A percentile compares a stretch with the other conserved stretches of the same genome.
Conservation (phyloP, 2,329 filamentous ascomycete species). For the Claviceps sp. region DNA sequence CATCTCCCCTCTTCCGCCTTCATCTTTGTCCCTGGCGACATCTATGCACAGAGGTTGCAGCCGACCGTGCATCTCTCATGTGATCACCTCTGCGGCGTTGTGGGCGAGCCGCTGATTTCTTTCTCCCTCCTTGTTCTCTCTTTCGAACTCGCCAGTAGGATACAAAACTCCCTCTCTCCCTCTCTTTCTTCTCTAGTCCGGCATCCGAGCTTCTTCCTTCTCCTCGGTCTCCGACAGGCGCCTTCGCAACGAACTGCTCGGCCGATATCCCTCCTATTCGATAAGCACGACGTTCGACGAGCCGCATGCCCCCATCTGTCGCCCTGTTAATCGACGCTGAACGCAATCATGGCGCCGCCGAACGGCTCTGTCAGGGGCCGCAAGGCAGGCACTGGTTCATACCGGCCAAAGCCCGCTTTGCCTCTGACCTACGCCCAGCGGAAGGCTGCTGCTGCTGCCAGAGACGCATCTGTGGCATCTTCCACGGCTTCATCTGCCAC, state of each 20-base stretch:
- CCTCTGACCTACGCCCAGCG: constrained; percentile 26
- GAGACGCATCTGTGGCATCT: constrained; percentile 5
- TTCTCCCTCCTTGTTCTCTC: not conserved
- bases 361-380: constrained; percentile 21
- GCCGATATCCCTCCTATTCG: not conserved
- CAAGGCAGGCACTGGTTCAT: constrained; percentile 16
- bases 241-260: not conserved
- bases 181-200: not conserved
- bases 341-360: constrained; percentile 18
- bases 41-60: constrained; percentile 10
- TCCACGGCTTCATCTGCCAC: constrained; percentile 5
- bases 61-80: constrained; percentile 11
- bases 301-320: not conserved
- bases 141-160: not conserved
- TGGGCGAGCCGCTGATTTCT: constrained; percentile 17
- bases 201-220: not conserved
- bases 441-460: constrained; percentile 19
- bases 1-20: not conserved
- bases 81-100: constrained; percentile 19
- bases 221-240: not conserved
- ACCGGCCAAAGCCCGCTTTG: constrained; percentile 22
- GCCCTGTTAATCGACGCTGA: not conserved
- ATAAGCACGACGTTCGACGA: not conserved
- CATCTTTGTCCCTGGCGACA: constrained; percentile 8
- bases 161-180: not conserved